Evolutionary conservation across 2,329 filamentous ascomycete species (phyloP).

Genomic region (Sordariomycetes sp.): DNA sequence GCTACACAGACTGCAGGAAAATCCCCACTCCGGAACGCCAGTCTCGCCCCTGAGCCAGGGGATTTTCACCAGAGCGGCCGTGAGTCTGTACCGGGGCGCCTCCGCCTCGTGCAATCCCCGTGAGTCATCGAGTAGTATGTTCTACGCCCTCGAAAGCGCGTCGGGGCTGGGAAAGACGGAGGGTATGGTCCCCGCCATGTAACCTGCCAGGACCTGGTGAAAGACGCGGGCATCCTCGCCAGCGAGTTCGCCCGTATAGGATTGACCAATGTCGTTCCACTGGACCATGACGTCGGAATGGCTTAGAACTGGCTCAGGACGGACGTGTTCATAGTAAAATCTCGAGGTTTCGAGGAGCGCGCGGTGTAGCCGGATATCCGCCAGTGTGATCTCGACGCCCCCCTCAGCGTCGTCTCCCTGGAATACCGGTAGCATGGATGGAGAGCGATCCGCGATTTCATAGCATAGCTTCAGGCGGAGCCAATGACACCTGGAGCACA

Average conservation of each 20-base stretch:
- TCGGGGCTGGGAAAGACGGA: neutral
- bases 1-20: neutral
- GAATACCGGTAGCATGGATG: neutral
- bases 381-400: neutral
- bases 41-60: neutral
- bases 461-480: neutral
- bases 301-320: too few species aligned
- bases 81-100: neutral
- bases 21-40: neutral
- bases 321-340: neutral
- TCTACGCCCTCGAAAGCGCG: neutral
- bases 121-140: neutral
- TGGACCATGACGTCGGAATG: too few species aligned
- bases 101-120: neutral
- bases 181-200: neutral
- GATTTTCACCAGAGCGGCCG: neutral
- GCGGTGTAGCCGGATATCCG: neutral
- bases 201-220: neutral
- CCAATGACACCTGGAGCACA: neutral
- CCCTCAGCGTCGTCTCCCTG: neutral
- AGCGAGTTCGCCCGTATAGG: neutral
- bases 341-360: neutral
- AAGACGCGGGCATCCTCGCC: neutral
- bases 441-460: neutral
- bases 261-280: neutral